Base-by-base conservation (phyloP, 2,329 filamentous ascomycete species). In the Aspergillus luchuensis region DNA sequence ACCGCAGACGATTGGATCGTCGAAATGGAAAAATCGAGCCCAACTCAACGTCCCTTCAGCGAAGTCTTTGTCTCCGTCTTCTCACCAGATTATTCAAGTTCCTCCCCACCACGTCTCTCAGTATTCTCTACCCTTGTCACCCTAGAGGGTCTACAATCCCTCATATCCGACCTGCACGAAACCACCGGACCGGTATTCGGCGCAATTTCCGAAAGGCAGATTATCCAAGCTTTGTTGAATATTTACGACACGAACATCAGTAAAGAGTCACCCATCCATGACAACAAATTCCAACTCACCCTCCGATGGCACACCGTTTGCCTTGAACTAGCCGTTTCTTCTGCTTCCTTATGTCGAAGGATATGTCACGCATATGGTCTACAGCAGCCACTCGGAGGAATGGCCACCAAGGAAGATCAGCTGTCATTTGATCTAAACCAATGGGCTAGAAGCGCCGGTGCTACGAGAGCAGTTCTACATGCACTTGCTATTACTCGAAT, bases 241-340 rank as follows among this genome's bases (percentile, higher is more conserved):
- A 15, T 59, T 3, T 49, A 63, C 21, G 30, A 62, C 8, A 53
- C 13, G 6, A 58, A 68, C 6, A 45, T 66, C 10, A 17, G 56
- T 33, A 5, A 10, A 11, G 13, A 15, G 17, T 17, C 47, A 50
- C 25, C 47, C 15, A 2, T 19, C 25, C 47, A 50, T 3, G 25
- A 50, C 10, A n/a, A 33, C 17, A 19, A 17, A 1, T 21, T 55
- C 0, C 52, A 55, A 50, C 48, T 59, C 30, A 43, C 45, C 39
- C 59, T 66, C 13, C 58, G 66, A 8, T 67, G 65, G 66, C 63
- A 68, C 33, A 63, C 56, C 11, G 47, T 67, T 4, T 67, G 60
- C 23, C 60, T 68, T 19, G 66, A 68, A 28, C 30, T 63, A 1
- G 56, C 53, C 1, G 57, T 48, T 2, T 52, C 61, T n/a, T 65